Base-by-base conservation (phyloP, 805 yeast genomes). In the Metschnikowia picachoensis region DNA sequence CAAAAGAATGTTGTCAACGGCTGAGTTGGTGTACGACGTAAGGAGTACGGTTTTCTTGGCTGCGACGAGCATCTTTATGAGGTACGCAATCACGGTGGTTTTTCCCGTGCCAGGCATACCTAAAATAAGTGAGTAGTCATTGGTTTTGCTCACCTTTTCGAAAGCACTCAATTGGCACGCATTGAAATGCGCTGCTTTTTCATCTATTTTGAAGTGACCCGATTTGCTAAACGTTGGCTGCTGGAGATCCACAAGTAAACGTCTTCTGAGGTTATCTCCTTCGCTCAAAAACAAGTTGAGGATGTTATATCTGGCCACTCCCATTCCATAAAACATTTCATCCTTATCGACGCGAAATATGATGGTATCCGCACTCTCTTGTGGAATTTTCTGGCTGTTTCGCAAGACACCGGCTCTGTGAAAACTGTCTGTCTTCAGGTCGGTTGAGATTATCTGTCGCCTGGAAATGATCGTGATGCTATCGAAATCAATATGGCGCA, bases 61-160 rank as follows among this genome's bases (percentile, higher is more conserved):
- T 1, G 67, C 65, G 3, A 83, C 84, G 28, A 94, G 61, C 35
- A 77, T 68, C 47, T 77, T 73, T 36, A 91, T 83, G 14, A 94
- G 58, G 38, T 83, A 82, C 0, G 95, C 85, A 44, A 94, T 90
- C 0, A 91, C 86, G 0, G 98, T 89, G 1, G 97, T 89, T 59
- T 89, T 89, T 9, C 97, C 99, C 0, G 98, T 94, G 3, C 99
- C 99, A 0, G 99, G 99, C 99, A 94, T 94, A 0, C 99, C 99
- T 49, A 92, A 67, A 15, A 94, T 78, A 56, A 94, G 70, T 4
- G 91, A 73, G 60, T 87, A 94, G 60, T 91, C 96, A 43, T 81
- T 61, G 0, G 94, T 76, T 13, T 74, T 63, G 39, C 89, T 60
- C 0, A 83, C 87, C 48, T 73, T 78, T 13, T 80, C 76, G 33